Percentiles rank a stretch among this genome's conserved stretches.
These are phyloP conservation scores for Gynandropsis gynandra DNA, from an alignment of 345 rosid genomes.

Conservation along the genomic window DNA sequence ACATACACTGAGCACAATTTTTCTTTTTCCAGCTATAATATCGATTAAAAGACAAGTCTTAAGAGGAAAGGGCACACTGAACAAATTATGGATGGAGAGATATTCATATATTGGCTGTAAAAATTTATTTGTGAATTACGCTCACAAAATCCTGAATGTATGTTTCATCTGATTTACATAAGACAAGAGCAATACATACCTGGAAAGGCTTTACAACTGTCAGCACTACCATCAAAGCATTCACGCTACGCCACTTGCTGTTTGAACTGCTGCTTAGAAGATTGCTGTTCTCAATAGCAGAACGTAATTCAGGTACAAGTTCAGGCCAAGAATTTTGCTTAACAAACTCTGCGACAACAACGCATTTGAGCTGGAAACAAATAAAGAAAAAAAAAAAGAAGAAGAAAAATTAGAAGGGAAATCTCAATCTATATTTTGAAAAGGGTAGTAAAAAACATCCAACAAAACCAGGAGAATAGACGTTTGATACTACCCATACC, in stretches of 20 bases:
- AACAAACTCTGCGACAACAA: conserved; percentile 56
- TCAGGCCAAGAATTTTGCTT: conserved; percentile 73
- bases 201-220: conserved; percentile 72
- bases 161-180: not conserved
- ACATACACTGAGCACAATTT: no score
- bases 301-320: conserved; percentile 54
- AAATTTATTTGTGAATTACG: not conserved
- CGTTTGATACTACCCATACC: conserved; percentile 30
- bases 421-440: not conserved
- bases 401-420: conserved; percentile 4
- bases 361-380: conserved; percentile 48
- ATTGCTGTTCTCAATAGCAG: conserved; percentile 57
- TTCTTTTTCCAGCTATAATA: no score
- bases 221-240: conserved; percentile 55
- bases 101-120: not conserved
- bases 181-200: conserved; percentile 32
- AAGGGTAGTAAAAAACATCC: not conserved
- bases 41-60: conserved; percentile 8
- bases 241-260: conserved; percentile 48
- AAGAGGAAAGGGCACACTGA: conserved; percentile 4
- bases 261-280: conserved; percentile 31
- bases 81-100: conserved; percentile 1
- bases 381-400: conserved; percentile 5
- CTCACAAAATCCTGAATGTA: conserved; percentile 3
- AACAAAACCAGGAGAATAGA: conserved; percentile 1